Evolutionary conservation across 352 stramenopile genomes (phyloP), one percentile per base, ranked within the genome.

Genomic region (Globisporangium takayamanum): DNA sequence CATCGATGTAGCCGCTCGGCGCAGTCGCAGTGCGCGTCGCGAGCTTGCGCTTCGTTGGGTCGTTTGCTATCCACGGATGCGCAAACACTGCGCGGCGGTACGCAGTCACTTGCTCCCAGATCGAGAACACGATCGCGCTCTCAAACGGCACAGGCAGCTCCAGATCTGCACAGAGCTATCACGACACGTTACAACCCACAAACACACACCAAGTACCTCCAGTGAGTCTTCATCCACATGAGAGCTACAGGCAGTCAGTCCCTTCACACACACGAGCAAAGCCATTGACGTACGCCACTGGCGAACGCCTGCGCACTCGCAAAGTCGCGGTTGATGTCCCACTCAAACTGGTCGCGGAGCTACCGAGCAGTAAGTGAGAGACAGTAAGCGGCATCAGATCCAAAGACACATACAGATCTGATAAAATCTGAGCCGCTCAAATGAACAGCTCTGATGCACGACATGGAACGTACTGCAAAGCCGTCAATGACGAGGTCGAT

Each of bases 331-430:
- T 67, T 78, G 36, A 89, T 79, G 53, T 92, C 80, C 82, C 82
- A 92, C 55, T 92, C 82, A 30, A 92, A 88, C 59, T 90, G 82
- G 63, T 92, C 82, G 10, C 75, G 79, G 4, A 92, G 62, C 82
- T 92, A 39, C 56, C 33, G 52, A 47, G 3, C 14, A 20, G 22
- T 14, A 16, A 0, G 30, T 15, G 18, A 16, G 7, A 51, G 22
- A 2, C 11, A 36, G 8, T 16, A n/a, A 11, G 14, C 53, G 18
- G 45, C 57, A 45, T 42, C 49, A 45, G 20, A 53, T 39, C 36
- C 36, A 39, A 12, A 10, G 11, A 12, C 7, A 53, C 36, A 20
- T 50, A 7, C 18, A 7, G 25, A 42, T 37, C 15, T 25, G 30
- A 28, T 46, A 3, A 3, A 7, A 46, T 46, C 14, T 6, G 33